phyloP scores from a whole-genome alignment of 306 rosid genomes.

The Carpinus viminea region DNA sequence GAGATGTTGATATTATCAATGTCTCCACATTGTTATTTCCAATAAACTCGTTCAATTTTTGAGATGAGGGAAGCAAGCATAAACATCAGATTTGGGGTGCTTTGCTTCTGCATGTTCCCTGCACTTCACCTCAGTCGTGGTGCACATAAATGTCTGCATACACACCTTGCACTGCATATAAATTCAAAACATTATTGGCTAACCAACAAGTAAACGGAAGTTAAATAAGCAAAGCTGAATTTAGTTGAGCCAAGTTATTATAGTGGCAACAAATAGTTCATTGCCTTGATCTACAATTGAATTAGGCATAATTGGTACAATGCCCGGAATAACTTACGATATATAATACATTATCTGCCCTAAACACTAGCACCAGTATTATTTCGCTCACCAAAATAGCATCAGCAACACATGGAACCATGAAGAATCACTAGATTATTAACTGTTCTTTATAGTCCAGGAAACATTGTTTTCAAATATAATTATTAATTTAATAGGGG shows the following conservation, averaged over 20 bases:
- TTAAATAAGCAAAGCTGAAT: not conserved
- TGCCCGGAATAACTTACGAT: not conserved
- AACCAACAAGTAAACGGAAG: not conserved
- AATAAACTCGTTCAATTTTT: constrained; percentile 36
- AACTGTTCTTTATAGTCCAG: not conserved
- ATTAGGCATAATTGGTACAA: not conserved
- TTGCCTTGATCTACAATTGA: not conserved
- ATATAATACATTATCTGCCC: not conserved
- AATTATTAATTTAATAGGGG: not conserved
- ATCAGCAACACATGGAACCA: not conserved
- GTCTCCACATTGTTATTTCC: constrained; percentile 23
- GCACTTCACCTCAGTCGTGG: constrained; percentile 88
- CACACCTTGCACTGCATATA: constrained; percentile 86
- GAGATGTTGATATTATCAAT: constrained; percentile 14
- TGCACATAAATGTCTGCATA: constrained; percentile 88
- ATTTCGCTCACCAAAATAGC: not conserved
- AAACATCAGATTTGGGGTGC: constrained; percentile 75
- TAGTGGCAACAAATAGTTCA: not conserved
- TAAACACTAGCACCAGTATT: not conserved
- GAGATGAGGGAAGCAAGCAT: constrained; percentile 67
- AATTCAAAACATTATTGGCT: constrained; percentile 20
- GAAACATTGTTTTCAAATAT: not conserved
- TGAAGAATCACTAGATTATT: not conserved
- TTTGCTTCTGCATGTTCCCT: constrained; percentile 85
- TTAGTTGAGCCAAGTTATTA: not conserved